A percentile compares a stretch with the other conserved stretches of the same genome.
Conservation (phyloP, 2,329 filamentous ascomycete genomes). For the Colletotrichum cereale region DNA sequence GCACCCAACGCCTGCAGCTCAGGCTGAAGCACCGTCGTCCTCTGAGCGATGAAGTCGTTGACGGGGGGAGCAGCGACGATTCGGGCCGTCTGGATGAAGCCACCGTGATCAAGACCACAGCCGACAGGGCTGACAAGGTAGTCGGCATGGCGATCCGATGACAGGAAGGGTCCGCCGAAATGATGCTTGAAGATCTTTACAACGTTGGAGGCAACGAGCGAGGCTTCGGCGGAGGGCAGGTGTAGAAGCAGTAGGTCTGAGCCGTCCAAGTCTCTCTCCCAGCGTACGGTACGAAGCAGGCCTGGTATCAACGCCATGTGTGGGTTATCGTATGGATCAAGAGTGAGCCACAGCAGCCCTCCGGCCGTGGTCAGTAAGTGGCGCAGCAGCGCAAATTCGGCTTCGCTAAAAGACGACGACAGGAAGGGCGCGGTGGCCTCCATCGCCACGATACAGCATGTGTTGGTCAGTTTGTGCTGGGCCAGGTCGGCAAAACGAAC, state of each 20-base stretch:
- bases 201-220: neutral
- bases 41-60: conserved; percentile 19
- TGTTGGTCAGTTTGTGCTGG: neutral
- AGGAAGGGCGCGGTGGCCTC: neutral
- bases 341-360: neutral
- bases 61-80: conserved; percentile 21
- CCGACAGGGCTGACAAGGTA: neutral
- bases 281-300: conserved; percentile 22
- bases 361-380: neutral
- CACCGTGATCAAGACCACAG: neutral
- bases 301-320: conserved; percentile 20
- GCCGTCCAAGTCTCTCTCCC: conserved; percentile 24
- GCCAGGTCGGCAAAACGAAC: neutral
- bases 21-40: conserved; percentile 12
- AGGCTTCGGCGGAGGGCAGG: conserved; percentile 8
- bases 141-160: neutral
- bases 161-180: neutral
- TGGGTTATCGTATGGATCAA: neutral
- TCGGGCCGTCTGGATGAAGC: conserved; percentile 19
- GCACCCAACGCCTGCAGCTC: neutral
- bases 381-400: neutral
- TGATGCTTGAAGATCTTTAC: neutral
- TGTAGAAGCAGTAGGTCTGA: conserved; percentile 20
- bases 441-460: neutral
- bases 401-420: neutral